Evolutionary conservation across 2,329 filamentous ascomycete genomes (phyloP), one percentile per base, ranked within the genome.

Genomic region (Neopestalotiopsis sp.): DNA sequence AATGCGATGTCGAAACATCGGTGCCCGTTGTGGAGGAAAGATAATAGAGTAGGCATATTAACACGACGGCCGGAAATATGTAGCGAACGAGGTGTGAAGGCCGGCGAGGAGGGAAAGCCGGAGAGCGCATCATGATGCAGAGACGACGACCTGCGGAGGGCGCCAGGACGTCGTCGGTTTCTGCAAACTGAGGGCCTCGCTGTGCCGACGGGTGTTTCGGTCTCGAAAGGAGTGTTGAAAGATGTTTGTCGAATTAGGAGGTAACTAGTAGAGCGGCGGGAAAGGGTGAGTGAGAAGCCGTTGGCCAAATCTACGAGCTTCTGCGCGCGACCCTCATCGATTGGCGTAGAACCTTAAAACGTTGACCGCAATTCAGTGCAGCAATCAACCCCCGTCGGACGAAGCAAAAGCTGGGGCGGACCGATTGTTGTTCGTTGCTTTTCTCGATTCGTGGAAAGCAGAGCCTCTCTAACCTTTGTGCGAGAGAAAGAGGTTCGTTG

Each of bases 61-160:
- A 56, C 49, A 84, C 67, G 49, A 77, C 63, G 66, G 78, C 77
- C n/a, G 83, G 74, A 52, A 83, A 69, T 34, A 77, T 72, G 68
- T 82, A 84, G 67, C 82, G 83, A 32, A 84, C 69, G 67, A 84
- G 77, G 72, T 83, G 80, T 64, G 82, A 83, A 9, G 79, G 80
- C 67, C 83, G 81, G 69, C 83, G 80, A 68, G 81, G 80, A 56
- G 81, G 81, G 68, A 84, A 84, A 40, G 78, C 77, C 42, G 81
- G 78, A 70, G 81, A 79, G 69, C 81, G 76, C 77, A 84, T 79
- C 69, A 71, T 75, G 71, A 72, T 69, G 65, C 63, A 69, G 61
- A 69, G 69, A 71, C 71, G 71, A 69, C 70, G 71, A 71, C 72
- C 72, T 69, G 40, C 69, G 66, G 71, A 71, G 52, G 71, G 71